Base-by-base conservation (phyloP, 176 grass and related monocot species). In the Oryza punctata region DNA sequence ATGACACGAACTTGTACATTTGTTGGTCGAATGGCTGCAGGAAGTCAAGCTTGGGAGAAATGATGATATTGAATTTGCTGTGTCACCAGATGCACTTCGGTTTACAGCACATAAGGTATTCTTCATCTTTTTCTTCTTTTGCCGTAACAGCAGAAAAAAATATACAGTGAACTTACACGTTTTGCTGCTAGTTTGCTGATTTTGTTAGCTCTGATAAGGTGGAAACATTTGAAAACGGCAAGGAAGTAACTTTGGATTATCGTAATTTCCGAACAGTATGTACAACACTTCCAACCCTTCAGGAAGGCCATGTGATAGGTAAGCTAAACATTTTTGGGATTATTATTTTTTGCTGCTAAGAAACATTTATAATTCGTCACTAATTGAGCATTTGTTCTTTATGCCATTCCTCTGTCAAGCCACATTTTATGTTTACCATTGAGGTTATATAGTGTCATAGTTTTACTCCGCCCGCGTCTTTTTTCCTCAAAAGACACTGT, bases 261-360 rank as follows among this genome's bases (percentile, higher is more conserved):
- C 88, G n/a, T 75, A 79, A 82, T 41, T 72, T 82, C 60, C 60
- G 26, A 16, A 92, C 54, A 77, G 76, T 75, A 15, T 97, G 92
- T 81, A 87, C 92, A 74, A 87, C 79, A 85, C 84, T 97, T 86
- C 95, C 88, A 72, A 85, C 84, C 45, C 85, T 97, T 68, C 83
- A 67, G 57, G 86, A 92, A 88, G 95, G 90, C 19, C 73, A 91
- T 91, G 85, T 91, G 78, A 78, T 87, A 79, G 95, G 95, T 94
- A 94, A 41, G 63, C 63, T 69, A 57, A 30, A 30, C 8, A 65
- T 90, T 73, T 28, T 30, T 10, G 57, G 57, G 57, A 24, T 2
- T 10, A 61, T 24, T 61, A 10, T 61, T 19, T 23, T 61, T 23
- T 61, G 57, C 3, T 9, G 10, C 9, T 61, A 61, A 61, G 52